Conservation (phyloP, 2,329 filamentous ascomycete species). For the Ophiocordyceps camponoti-saundersi region DNA sequence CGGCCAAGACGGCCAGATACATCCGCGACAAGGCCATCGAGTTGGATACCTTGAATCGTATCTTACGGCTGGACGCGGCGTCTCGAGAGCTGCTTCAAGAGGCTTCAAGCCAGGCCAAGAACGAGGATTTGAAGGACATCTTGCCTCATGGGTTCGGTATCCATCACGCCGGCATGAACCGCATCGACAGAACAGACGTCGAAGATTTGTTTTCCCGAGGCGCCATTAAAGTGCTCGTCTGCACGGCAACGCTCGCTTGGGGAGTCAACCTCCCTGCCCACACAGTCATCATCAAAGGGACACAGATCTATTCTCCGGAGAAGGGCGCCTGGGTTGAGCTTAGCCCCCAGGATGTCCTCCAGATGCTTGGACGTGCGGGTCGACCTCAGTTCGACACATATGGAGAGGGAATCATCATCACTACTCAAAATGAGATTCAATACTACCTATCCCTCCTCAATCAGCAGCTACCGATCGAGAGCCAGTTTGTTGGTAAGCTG, state of each 20-base stretch:
- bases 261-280: conserved; percentile 96
- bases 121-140: conserved; percentile 81
- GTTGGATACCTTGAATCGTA: conserved; percentile 90
- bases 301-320: conserved; percentile 92
- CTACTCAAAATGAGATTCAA: conserved; percentile 83
- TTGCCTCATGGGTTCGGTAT: conserved; percentile 96
- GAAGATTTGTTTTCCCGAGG: conserved; percentile 89
- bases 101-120: conserved; percentile 66
- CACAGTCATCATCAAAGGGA: conserved; percentile 97
- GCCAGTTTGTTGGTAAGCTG: conserved; percentile 81
- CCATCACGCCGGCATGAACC: conserved; percentile 93
- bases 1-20: conserved; percentile 90
- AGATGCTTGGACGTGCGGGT: conserved; percentile 96
- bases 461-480: conserved; percentile 93
- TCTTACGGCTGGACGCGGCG: conserved; percentile 81
- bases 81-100: conserved; percentile 77
- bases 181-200: conserved; percentile 86
- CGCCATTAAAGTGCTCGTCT: conserved; percentile 86
- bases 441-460: conserved; percentile 96
- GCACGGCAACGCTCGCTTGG: conserved; percentile 96
- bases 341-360: conserved; percentile 90
- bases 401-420: conserved; percentile 97
- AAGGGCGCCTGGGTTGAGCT: conserved; percentile 98
- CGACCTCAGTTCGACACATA: conserved; percentile 95
- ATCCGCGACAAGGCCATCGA: conserved; percentile 96